phyloP scores from a whole-genome alignment of 371 early-diverging fungal genomes.

The Edhazardia aedis region DNA sequence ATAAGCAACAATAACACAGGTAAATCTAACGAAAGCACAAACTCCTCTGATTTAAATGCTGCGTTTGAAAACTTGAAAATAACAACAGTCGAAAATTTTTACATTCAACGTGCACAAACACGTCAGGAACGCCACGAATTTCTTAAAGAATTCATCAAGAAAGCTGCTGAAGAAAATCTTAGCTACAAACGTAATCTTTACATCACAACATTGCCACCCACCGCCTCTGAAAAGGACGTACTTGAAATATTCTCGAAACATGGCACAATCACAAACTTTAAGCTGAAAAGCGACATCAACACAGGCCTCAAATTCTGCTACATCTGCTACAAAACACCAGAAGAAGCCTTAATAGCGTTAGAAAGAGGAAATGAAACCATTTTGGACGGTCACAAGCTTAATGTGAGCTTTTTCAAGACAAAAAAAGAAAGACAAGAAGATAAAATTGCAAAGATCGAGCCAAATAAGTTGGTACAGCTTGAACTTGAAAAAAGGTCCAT shows the following conservation, averaged over 20 bases:
- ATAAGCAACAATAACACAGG: too few species aligned
- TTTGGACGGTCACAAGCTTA: slow-evolving; percentile 26
- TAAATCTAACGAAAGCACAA: too few species aligned
- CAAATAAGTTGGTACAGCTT: too few species aligned
- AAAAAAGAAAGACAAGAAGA: slow-evolving; percentile 25
- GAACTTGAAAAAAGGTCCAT: not conserved
- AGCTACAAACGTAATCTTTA: slow-evolving; percentile 38
- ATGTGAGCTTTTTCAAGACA: slow-evolving; percentile 35
- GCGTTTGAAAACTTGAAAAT: too few species aligned
- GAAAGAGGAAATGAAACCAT: slow-evolving; percentile 32
- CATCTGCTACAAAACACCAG: slow-evolving; percentile 34
- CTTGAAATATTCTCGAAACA: slow-evolving; percentile 26
- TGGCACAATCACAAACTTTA: slow-evolving; percentile 33
- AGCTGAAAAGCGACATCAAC: slow-evolving; percentile 12
- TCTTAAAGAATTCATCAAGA: slow-evolving; percentile 14
- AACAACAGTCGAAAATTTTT: slow-evolving; percentile 24
- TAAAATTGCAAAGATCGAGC: not conserved
- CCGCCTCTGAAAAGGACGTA: slow-evolving; percentile 28
- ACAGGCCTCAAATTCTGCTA: slow-evolving; percentile 33
- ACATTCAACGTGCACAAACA: slow-evolving; percentile 42
- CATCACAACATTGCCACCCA: slow-evolving; percentile 39
- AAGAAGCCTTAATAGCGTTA: slow-evolving; percentile 39
- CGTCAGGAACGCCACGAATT: slow-evolving; percentile 37
- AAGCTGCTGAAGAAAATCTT: slow-evolving; percentile 14
- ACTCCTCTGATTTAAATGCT: slow-evolving; percentile 14